phyloP scores from a whole-genome alignment of 2,329 filamentous ascomycete genomes.

The Xylariales sp. region DNA sequence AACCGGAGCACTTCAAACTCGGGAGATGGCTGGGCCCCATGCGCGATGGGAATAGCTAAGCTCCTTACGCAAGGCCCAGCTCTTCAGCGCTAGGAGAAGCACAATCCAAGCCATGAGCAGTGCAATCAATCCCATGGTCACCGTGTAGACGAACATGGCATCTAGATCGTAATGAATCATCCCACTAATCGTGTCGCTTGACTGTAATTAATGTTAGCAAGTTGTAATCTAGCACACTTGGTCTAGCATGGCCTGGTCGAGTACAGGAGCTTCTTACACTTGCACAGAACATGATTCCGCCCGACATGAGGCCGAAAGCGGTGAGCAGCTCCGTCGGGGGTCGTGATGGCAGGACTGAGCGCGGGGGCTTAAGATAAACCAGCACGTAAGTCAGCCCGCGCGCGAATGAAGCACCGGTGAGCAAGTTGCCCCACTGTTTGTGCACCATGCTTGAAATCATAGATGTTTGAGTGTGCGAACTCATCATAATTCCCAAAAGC shows the following conservation, averaged over 20 bases:
- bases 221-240: background rate
- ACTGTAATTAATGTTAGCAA: slow-evolving; percentile 38
- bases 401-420: slow-evolving; percentile 76
- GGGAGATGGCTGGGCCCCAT: slow-evolving; percentile 7
- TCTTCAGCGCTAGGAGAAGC: slow-evolving; percentile 75
- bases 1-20: too few relatives aligned
- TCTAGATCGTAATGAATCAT: slow-evolving; percentile 76
- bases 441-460: slow-evolving; percentile 91
- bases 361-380: slow-evolving; percentile 75
- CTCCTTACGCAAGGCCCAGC: slow-evolving; percentile 66
- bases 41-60: slow-evolving; percentile 13
- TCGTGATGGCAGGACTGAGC: slow-evolving; percentile 73
- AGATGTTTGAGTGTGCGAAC: slow-evolving; percentile 77
- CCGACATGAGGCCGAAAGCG: slow-evolving; percentile 80
- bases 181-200: slow-evolving; percentile 69
- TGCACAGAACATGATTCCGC: slow-evolving; percentile 88
- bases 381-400: slow-evolving; percentile 76
- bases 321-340: slow-evolving; percentile 88
- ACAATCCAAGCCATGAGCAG: slow-evolving; percentile 84
- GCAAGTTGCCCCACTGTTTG: slow-evolving; percentile 85
- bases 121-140: slow-evolving; percentile 78
- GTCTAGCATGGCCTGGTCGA: background rate
- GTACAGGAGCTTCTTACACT: slow-evolving; percentile 56
- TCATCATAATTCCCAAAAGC: slow-evolving; percentile 91
- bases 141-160: slow-evolving; percentile 90